Evolutionary conservation across 2,329 filamentous ascomycete genomes (phyloP).

Genomic region (Fusarium austroafricanum): DNA sequence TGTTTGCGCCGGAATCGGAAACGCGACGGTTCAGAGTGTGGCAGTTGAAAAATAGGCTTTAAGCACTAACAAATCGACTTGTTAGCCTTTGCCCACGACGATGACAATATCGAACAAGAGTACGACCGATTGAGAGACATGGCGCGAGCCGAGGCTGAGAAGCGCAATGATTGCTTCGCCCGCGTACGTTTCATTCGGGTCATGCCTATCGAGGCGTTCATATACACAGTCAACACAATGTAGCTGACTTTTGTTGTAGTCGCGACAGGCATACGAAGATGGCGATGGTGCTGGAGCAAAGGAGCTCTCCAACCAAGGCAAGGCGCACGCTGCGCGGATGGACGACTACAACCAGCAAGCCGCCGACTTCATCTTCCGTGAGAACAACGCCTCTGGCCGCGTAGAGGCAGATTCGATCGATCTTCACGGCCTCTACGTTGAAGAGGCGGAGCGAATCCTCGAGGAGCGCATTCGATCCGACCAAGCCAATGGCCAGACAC

Average conservation of each 20-base stretch:
- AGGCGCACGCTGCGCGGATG: slow-evolving; percentile 84
- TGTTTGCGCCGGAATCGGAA: slow-evolving; percentile 31
- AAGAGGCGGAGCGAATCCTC: slow-evolving; percentile 92
- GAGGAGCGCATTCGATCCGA: slow-evolving; percentile 87
- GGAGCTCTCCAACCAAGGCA: slow-evolving; percentile 84
- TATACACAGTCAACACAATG: background rate
- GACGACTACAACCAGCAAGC: slow-evolving; percentile 92
- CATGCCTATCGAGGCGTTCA: background rate
- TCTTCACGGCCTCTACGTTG: slow-evolving; percentile 92
- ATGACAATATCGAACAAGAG: slow-evolving; percentile 79
- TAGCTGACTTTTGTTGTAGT: slow-evolving; percentile 55
- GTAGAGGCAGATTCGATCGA: slow-evolving; percentile 88
- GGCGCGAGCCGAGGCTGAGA: slow-evolving; percentile 82
- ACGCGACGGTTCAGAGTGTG: background rate
- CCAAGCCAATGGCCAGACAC: slow-evolving; percentile 76
- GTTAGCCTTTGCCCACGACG: slow-evolving; percentile 79
- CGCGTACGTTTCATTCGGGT: slow-evolving; percentile 60
- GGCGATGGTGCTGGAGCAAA: slow-evolving; percentile 90
- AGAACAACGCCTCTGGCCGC: slow-evolving; percentile 85
- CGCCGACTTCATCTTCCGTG: slow-evolving; percentile 92
- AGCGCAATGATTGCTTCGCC: slow-evolving; percentile 82
- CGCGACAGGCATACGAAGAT: slow-evolving; percentile 81
- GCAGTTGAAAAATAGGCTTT: slow-evolving; percentile 8
- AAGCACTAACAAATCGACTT: slow-evolving; percentile 23
- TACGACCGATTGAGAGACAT: slow-evolving; percentile 91